Evolutionary conservation across 1,284 basidiomycete genomes (phyloP).

Genomic region (Wallemia mellicola): DNA sequence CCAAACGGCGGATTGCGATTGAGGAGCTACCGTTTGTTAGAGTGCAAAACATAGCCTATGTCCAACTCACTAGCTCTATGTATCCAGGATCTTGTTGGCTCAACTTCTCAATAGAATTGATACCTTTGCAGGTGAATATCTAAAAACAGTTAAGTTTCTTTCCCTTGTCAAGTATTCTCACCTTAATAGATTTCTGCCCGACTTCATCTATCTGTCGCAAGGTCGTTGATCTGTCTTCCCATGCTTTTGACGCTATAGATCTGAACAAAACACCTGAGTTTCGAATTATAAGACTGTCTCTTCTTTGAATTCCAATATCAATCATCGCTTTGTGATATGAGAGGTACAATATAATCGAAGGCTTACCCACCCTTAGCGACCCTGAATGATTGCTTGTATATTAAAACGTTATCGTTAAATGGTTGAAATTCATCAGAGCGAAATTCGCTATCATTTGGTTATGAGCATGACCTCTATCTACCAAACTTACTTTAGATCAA

Average conservation of each 20-base stretch:
- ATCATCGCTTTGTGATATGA: background rate
- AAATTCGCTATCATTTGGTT: background rate
- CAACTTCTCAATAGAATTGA: background rate
- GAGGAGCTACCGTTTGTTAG: background rate
- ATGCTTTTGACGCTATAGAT: background rate
- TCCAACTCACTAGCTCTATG: background rate
- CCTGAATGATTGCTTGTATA: background rate
- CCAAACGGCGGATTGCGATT: background rate
- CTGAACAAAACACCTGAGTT: background rate
- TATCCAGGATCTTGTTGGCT: background rate
- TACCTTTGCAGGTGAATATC: background rate
- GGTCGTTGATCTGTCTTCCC: background rate
- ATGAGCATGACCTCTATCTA: too few relatives aligned
- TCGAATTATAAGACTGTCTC: background rate
- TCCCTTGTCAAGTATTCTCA: too few relatives aligned
- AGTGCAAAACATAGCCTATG: background rate
- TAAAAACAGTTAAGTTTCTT: background rate
- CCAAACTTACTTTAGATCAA: background rate
- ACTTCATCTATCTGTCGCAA: background rate
- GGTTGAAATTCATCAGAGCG: background rate
- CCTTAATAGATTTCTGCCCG: background rate
- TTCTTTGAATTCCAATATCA: background rate
- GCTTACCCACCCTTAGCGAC: background rate
- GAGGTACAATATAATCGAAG: background rate
- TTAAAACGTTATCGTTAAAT: background rate